Base-by-base conservation (phyloP, 208 protist genomes). In the Leishmania aethiopica region DNA sequence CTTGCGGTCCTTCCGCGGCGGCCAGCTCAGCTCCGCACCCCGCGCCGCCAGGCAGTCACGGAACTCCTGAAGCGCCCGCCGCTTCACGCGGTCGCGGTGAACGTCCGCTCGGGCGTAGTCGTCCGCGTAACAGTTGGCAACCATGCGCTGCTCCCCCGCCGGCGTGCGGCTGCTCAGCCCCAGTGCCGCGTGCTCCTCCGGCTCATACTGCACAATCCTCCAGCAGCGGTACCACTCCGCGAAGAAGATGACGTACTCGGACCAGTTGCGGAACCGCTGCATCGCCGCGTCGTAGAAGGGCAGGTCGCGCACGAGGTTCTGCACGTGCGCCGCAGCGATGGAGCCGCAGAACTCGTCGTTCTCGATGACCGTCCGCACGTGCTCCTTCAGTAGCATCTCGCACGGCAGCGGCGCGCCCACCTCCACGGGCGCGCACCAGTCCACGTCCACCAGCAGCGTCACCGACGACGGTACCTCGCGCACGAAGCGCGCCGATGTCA, bases 261-360 rank as follows among this genome's bases (percentile, higher is more conserved):
- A 88, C 91, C 93, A 96, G 28, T 88, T 94, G 32, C 75, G 59
- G 66, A 94, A 94, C 2, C 91, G 89, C 47, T 47, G 81, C 86
- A 93, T 92, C 51, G 70, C 89, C 1, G 72, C 60, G 0, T 55
- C 73, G 86, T 94, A 95, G 80, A 93, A 95, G 0, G 92, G 94
- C 3, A 97, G 77, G 19, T 90, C 88, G 28, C 87, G 84, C 67
- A 95, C 92, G 42, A 91, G 79, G 80, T 97, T 97, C 70, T 95
- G 92, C 17, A 95, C 74, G 84, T 95, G 89, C 57, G 90, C 89
- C 17, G 88, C 87, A 0, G 88, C 79, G 45, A 96, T 74, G 22
- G 90, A 95, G 28, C 91, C 93, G 66, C 89, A 90, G 78, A 89
- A 90, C 62, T 90, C 89, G 77, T 97, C 91, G 78, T 90, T 90